Evolutionary conservation across 106 monocot species (phyloP), one percentile per base, ranked within the genome.

Genomic region (Allium cepa): DNA sequence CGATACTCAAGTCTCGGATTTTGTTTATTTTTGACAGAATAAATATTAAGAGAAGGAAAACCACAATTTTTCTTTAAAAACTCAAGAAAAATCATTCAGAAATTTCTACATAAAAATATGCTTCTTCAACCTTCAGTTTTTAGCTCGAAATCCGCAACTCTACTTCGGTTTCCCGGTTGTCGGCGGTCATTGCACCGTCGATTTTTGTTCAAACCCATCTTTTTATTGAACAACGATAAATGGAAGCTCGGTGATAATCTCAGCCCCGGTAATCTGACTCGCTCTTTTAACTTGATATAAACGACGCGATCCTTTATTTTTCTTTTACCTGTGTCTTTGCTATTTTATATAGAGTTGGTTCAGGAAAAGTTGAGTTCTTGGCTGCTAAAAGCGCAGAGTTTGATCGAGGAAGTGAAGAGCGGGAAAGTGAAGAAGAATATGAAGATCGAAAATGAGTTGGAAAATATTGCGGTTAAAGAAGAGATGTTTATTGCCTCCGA

Each of bases 311-410:
- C 36, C 36, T 36, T 36, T 36, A 36, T 36, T 36, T 36, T 36
- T 12, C n/a, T 0, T 11, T 28, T 11, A 11, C 62, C 6, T 46
- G 3, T 45, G 26, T 63, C 8, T 10, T 36, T 36, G 36, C 36
- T 36, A 36, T 36, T 36, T 36, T 36, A 5, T 11, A 48, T 79
- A 87, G 90, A 80, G 63, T 67, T 71, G 9, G 79, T 88, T 15
- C 94, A 83, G 66, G 79, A 88, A 68, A 79, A 59, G 68, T 27
- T 91, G 62, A 80, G 69, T 64, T 91, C 91, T 10, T 91, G 87
- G 90, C 72, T 95, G 14, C 49, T 67, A 61, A 91, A 83, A 81
- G 88, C 88, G 8, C 82, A 76, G 71, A 72, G 75, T 16, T 18
- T 79, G 63, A 60, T 95, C 51, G 60, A 71, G 57, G 88, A 88